Evolutionary conservation across 2,329 filamentous ascomycete genomes (phyloP).

Genomic region (Lithohypha guttulata): DNA sequence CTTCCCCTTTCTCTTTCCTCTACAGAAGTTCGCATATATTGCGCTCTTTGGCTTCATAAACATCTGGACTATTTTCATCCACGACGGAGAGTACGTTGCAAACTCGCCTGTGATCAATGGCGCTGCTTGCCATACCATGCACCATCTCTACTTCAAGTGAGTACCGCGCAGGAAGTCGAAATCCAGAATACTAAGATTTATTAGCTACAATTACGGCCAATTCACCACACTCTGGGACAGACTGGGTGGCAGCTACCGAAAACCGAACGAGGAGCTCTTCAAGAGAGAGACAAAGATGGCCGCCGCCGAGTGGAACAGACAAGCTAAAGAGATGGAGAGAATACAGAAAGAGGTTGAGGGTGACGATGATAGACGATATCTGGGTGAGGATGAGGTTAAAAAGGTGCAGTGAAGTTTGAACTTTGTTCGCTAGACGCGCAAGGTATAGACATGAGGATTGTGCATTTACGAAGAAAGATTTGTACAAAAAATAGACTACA

Average conservation of each 20-base stretch:
- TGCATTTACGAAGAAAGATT: too few species aligned
- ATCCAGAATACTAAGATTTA: too few species aligned
- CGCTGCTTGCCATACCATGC: conserved; percentile 85
- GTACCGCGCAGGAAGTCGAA: too few species aligned
- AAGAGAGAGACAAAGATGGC: conserved; percentile 76
- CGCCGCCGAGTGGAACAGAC: conserved; percentile 65
- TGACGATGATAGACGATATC: conserved; percentile 37
- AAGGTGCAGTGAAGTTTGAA: conserved; percentile 15
- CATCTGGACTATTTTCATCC: conserved; percentile 92
- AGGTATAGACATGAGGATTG: too few species aligned
- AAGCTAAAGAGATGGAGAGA: conserved; percentile 63
- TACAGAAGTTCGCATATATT: conserved; percentile 84
- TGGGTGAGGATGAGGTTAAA: conserved; percentile 12
- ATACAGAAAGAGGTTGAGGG: conserved; percentile 66
- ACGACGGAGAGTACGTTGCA: conserved; percentile 89
- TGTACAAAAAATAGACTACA: too few species aligned
- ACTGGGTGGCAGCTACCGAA: conserved; percentile 72
- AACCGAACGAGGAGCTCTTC: conserved; percentile 79
- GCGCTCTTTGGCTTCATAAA: conserved; percentile 85
- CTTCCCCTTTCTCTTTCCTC: conserved; percentile 83
- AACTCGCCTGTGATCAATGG: conserved; percentile 89
- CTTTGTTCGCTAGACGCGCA: too few species aligned
- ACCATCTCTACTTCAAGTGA: conserved; percentile 64
- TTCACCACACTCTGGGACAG: conserved; percentile 90
- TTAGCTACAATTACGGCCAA: conserved; percentile 84